Evolutionary conservation across 2,329 filamentous ascomycete species (phyloP).

Genomic region (Trichoderma koningii): DNA sequence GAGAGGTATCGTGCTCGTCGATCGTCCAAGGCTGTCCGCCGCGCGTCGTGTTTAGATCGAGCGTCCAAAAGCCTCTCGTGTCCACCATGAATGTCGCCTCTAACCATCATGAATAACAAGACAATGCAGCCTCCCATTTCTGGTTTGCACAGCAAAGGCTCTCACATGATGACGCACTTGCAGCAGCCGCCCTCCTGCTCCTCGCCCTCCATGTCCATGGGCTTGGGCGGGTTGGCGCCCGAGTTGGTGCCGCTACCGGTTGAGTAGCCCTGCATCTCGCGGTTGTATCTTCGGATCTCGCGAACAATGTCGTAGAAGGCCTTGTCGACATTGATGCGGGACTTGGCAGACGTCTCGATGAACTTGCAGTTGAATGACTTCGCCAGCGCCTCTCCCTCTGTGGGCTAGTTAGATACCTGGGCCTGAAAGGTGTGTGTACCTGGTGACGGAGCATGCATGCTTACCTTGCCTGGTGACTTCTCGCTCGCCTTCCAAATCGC

Average conservation of each 20-base stretch:
- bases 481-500: constrained; percentile 91
- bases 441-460: constrained; percentile 33
- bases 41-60: constrained; percentile 21
- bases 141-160: constrained; percentile 6
- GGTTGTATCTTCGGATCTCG: constrained; percentile 97
- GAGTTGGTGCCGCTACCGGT: constrained; percentile 67
- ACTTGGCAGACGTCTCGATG: constrained; percentile 98
- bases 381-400: constrained; percentile 88
- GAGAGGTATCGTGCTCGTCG: constrained; percentile 34
- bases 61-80: constrained; percentile 20
- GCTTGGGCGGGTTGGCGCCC: constrained; percentile 63
- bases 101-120: constrained; percentile 20
- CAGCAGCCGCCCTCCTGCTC: constrained; percentile 76
- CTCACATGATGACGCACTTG: constrained; percentile 83
- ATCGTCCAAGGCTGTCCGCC: constrained; percentile 28
- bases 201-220: constrained; percentile 77
- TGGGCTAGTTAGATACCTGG: constrained; percentile 18
- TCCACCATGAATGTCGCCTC: constrained; percentile 26
- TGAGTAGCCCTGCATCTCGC: constrained; percentile 90
- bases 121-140: neutral
- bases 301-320: constrained; percentile 98
- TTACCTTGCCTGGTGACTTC: constrained; percentile 90
- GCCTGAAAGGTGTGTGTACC: too few species aligned
- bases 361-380: constrained; percentile 93
- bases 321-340: constrained; percentile 96